Evolutionary conservation across 108 stramenopile genomes (phyloP).

Genomic region (Nitzschia palea): DNA sequence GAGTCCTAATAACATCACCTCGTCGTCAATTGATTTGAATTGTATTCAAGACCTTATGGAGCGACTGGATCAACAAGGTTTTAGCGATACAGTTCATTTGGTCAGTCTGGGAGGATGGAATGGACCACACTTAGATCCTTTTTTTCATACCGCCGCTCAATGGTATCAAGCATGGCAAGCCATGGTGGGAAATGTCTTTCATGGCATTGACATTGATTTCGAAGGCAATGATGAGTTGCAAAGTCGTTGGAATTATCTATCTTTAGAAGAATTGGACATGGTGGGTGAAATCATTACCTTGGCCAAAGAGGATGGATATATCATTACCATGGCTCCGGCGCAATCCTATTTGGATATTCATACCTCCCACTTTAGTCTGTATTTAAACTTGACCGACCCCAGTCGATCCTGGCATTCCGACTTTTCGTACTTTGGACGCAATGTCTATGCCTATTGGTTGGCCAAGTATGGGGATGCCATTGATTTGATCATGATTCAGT

Average conservation of each 20-base stretch:
- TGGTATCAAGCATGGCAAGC: constrained; percentile 49
- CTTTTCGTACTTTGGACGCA: constrained; percentile 67
- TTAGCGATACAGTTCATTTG: constrained; percentile 51
- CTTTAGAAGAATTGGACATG: constrained; percentile 46
- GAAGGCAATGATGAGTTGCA: constrained; percentile 68
- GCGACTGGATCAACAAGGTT: constrained; percentile 24
- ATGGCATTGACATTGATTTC: constrained; percentile 81
- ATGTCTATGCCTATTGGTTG: constrained; percentile 71
- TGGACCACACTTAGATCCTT: constrained; percentile 60
- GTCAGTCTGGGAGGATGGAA: constrained; percentile 81
- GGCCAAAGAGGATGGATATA: constrained; percentile 53
- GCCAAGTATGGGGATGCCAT: constrained; percentile 67
- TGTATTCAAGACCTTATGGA: constrained; percentile 36
- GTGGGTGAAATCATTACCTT: constrained; percentile 56
- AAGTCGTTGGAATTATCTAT: constrained; percentile 40
- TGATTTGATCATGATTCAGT: constrained; percentile 76
- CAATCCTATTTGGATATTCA: constrained; percentile 80
- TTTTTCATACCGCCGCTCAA: constrained; percentile 28
- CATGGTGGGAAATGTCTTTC: constrained; percentile 44
- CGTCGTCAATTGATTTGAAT: constrained; percentile 31
- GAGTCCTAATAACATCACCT: not conserved
- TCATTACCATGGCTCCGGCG: constrained; percentile 77
- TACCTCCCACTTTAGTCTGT: constrained; percentile 29
- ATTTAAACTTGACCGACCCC: constrained; percentile 52
- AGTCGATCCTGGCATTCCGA: constrained; percentile 39